A percentile compares a stretch with the other conserved stretches of the same genome.
phyloP scores from a whole-genome alignment of 2,329 filamentous ascomycete genomes.

The Helminthosporium solani region DNA sequence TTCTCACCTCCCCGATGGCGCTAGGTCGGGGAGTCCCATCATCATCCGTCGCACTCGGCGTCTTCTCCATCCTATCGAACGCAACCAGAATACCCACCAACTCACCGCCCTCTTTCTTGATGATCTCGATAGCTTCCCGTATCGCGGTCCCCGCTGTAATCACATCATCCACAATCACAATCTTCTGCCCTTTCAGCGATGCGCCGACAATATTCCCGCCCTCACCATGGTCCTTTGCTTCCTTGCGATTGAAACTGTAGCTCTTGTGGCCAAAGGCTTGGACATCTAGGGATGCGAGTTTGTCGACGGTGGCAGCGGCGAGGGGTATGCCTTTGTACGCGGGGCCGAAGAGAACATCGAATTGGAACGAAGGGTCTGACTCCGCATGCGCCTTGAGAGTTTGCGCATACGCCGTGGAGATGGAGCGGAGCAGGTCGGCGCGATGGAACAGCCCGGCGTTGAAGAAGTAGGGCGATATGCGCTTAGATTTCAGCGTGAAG shows the following conservation, averaged over 20 bases:
- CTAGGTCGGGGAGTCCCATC: conserved; percentile 70
- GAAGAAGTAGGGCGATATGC: conserved; percentile 94
- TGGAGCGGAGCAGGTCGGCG: conserved; percentile 72
- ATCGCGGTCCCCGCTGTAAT: conserved; percentile 95
- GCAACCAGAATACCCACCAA: conserved; percentile 87
- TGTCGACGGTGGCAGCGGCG: conserved; percentile 73
- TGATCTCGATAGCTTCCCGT: conserved; percentile 87
- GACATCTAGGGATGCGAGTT: conserved; percentile 69
- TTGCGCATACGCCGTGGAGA: conserved; percentile 77
- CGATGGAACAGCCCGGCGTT: conserved; percentile 91
- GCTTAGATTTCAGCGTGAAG: conserved; percentile 90
- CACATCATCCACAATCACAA: conserved; percentile 94
- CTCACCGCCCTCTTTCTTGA: conserved; percentile 78
- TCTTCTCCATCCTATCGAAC: conserved; percentile 82
- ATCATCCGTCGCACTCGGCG: conserved; percentile 60
- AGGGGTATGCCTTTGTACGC: conserved; percentile 97
- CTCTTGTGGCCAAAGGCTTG: conserved; percentile 67
- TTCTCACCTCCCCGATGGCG: conserved; percentile 81
- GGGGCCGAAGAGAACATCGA: conserved; percentile 89
- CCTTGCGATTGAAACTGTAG: conserved; percentile 94
- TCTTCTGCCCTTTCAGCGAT: conserved; percentile 76
- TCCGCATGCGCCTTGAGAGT: conserved; percentile 52
- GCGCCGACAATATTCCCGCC: conserved; percentile 91
- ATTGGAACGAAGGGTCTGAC: conserved; percentile 50
- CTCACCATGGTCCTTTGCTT: conserved; percentile 94